Conservation (phyloP, 2,329 filamentous ascomycete genomes). For the Aureobasidium sp. region DNA sequence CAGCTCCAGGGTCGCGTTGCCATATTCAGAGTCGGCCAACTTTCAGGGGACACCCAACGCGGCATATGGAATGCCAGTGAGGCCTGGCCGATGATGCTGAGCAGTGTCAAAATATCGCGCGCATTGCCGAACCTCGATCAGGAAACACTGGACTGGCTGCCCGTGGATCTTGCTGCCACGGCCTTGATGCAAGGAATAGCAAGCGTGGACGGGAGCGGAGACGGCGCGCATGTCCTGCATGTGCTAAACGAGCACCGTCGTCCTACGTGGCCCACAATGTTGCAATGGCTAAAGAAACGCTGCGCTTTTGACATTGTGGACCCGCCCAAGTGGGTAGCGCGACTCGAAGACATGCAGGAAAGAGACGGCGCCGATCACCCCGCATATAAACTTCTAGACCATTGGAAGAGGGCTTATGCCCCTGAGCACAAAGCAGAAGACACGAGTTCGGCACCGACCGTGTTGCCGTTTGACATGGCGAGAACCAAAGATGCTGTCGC, state of each 20-base stretch:
- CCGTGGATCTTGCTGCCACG: constrained; percentile 39
- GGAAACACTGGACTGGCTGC: constrained; percentile 39
- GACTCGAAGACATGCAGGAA: constrained; percentile 25
- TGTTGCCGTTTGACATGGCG: constrained; percentile 29
- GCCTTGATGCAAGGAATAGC: constrained; percentile 35
- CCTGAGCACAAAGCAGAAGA: constrained; percentile 14
- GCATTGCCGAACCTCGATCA: constrained; percentile 36
- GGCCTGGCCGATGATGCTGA: constrained; percentile 45
- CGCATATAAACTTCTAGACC: constrained; percentile 41
- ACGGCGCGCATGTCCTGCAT: constrained; percentile 37
- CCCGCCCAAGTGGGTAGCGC: constrained; percentile 37
- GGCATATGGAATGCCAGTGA: constrained; percentile 45
- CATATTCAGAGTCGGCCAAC: constrained; percentile 43
- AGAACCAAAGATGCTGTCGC: constrained; percentile 30
- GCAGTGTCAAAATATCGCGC: constrained; percentile 29
- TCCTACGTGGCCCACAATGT: constrained; percentile 41
- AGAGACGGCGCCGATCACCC: constrained; percentile 32
- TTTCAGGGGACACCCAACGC: constrained; percentile 37
- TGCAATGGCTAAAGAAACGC: constrained; percentile 38
- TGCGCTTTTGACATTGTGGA: constrained; percentile 36
- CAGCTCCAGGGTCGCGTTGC: constrained; percentile 33
- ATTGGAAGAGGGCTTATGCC: constrained; percentile 43
- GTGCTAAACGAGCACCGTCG: constrained; percentile 41
- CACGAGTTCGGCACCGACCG: neutral
- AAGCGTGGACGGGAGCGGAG: constrained; percentile 21